Evolutionary conservation across 192 early-diverging fungal genomes (phyloP).

Genomic region (Backusella parvicylindrica): DNA sequence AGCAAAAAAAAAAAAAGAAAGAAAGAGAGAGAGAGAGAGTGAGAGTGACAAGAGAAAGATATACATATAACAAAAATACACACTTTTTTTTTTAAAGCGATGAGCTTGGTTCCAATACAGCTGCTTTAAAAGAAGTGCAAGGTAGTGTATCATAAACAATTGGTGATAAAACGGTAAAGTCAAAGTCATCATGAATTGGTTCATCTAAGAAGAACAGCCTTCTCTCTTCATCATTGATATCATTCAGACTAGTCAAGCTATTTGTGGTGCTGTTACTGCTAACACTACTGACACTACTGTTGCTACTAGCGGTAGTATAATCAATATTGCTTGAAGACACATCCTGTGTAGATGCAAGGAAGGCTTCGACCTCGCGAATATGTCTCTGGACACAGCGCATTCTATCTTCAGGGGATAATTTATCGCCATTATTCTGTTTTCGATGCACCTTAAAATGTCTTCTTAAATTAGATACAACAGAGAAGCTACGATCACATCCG

Average conservation of each 20-base stretch:
- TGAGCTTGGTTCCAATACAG: not conserved
- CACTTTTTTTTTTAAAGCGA: not conserved
- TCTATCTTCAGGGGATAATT: conserved; percentile 13
- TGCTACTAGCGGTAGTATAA: not conserved
- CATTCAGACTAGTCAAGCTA: not conserved
- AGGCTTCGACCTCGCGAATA: not conserved
- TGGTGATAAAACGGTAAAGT: not conserved
- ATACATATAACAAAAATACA: not conserved
- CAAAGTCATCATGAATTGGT: not conserved
- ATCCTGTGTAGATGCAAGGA: not conserved
- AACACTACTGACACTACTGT: not conserved
- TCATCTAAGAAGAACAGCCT: not conserved
- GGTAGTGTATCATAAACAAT: not conserved
- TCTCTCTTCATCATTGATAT: not conserved
- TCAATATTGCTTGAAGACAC: not conserved
- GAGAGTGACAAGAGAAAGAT: not conserved
- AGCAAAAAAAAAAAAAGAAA: not conserved
- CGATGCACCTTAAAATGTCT: conserved; percentile 53
- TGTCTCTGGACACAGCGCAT: not conserved
- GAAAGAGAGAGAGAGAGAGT: no score
- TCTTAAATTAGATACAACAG: conserved; percentile 62
- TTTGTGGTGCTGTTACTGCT: not conserved
- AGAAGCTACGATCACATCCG: conserved; percentile 55
- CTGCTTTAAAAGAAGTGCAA: not conserved
- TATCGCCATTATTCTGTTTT: not conserved